Conservation (phyloP, 1,139 yeast genomes). For the Blastobotrys aristatus region DNA sequence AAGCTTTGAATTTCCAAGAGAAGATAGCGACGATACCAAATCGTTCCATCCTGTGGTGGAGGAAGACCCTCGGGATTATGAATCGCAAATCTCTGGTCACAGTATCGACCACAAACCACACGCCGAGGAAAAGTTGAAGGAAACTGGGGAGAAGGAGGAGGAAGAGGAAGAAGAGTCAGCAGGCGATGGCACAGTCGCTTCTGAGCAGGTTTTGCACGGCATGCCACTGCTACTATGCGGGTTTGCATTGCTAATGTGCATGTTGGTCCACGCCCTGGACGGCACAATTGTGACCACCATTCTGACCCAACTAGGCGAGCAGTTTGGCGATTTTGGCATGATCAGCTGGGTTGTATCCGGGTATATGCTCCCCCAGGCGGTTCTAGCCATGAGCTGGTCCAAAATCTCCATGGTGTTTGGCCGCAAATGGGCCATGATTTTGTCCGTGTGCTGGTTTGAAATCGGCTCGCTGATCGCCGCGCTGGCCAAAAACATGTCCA, state of each 20-base stretch:
- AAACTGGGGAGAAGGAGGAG: conserved; percentile 10
- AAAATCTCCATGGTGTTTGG: conserved; percentile 58
- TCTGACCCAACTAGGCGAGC: conserved; percentile 43
- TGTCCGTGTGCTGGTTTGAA: conserved; percentile 52
- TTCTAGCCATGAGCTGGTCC: conserved; percentile 57
- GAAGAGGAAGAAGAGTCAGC: conserved; percentile 5
- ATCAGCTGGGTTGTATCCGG: conserved; percentile 61
- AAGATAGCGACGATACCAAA: background rate
- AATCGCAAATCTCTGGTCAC: background rate
- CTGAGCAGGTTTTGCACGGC: conserved; percentile 41
- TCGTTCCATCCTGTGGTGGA: background rate
- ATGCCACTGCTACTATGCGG: conserved; percentile 40
- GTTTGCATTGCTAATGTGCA: conserved; percentile 43
- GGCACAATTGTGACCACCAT: conserved; percentile 62
- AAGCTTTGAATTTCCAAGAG: background rate
- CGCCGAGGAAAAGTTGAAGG: background rate
- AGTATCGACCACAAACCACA: background rate
- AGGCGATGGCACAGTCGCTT: conserved; percentile 22
- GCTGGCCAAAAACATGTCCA: conserved; percentile 50
- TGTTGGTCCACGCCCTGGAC: conserved; percentile 61
- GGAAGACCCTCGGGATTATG: background rate
- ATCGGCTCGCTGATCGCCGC: conserved; percentile 61
- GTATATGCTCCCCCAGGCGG: conserved; percentile 55
- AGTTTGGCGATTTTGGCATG: conserved; percentile 50
- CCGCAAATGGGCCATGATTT: conserved; percentile 47